These are phyloP conservation scores for Colletotrichum tropicale DNA, from an alignment of 2,329 filamentous ascomycete species.

Conservation along the genomic window DNA sequence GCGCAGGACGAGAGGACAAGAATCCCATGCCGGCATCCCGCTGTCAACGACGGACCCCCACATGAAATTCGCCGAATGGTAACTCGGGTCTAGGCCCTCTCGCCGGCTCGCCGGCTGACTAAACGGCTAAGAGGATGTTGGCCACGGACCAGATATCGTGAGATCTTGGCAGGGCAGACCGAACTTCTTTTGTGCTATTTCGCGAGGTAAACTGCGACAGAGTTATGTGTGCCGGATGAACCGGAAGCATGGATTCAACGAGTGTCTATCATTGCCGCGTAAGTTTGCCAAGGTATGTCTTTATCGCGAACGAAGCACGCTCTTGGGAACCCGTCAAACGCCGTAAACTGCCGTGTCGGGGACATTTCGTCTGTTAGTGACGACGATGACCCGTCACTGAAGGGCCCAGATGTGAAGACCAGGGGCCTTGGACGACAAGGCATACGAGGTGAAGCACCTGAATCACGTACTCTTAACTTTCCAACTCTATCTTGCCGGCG, in stretches of 20 bases:
- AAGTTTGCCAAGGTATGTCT: not conserved
- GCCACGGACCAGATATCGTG: not conserved
- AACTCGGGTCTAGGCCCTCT: not conserved
- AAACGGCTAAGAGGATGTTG: not conserved
- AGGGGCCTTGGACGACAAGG: too few relatives aligned
- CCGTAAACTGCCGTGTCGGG: not conserved
- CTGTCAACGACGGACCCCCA: not conserved
- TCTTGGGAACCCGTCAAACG: not conserved
- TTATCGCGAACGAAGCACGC: not conserved
- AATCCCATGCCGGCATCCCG: slow-evolving; percentile 1
- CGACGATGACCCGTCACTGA: not conserved
- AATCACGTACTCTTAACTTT: not conserved
- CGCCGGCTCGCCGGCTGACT: not conserved
- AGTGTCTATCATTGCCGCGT: not conserved
- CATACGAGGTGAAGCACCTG: not conserved
- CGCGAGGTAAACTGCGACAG: not conserved
- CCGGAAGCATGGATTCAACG: not conserved
- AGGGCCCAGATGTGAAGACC: not conserved
- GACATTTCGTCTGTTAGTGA: not conserved
- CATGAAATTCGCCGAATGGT: not conserved
- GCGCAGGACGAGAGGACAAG: not conserved
- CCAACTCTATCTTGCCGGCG: not conserved
- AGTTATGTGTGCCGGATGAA: not conserved
- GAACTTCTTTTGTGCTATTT: not conserved
- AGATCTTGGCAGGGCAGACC: not conserved